Conservation (phyloP, 306 rosid genomes). For the Lathyrus tuberosus region DNA sequence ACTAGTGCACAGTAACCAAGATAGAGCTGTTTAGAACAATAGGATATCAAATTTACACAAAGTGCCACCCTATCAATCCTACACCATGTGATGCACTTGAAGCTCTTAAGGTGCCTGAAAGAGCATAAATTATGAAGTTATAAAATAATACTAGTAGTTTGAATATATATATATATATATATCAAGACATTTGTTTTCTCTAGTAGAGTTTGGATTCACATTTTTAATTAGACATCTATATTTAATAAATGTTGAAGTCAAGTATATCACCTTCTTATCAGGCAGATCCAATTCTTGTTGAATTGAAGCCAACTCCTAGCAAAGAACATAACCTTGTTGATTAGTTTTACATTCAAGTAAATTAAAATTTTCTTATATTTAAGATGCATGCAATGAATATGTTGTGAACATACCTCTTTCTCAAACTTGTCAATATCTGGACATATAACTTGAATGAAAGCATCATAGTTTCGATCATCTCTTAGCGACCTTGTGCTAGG, state of each 20-base stretch:
- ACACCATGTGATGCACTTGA: neutral
- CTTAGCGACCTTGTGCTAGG: slow-evolving; percentile 76
- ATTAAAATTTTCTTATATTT: slow-evolving; percentile 3
- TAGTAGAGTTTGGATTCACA: no score
- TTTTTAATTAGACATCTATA: no score
- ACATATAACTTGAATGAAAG: slow-evolving; percentile 61
- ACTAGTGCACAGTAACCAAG: no score
- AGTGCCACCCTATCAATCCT: neutral
- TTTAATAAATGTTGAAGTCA: no score
- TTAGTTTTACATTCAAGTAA: slow-evolving; percentile 15
- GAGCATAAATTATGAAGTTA: neutral
- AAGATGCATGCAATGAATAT: neutral
- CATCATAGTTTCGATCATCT: slow-evolving; percentile 57
- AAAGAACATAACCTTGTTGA: slow-evolving; percentile 16
- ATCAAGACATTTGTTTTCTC: neutral
- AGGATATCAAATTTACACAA: no score
- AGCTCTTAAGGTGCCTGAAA: neutral
- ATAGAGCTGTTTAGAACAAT: no score
- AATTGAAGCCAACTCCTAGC: slow-evolving; percentile 28
- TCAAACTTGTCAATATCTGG: slow-evolving; percentile 77
- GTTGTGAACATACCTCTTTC: slow-evolving; percentile 55
- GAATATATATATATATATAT: no score
- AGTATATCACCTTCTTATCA: neutral
- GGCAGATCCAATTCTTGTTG: slow-evolving; percentile 8
- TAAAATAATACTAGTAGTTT: no score